phyloP scores from a whole-genome alignment of 129 eudicot species.

The Apium graveolens region DNA sequence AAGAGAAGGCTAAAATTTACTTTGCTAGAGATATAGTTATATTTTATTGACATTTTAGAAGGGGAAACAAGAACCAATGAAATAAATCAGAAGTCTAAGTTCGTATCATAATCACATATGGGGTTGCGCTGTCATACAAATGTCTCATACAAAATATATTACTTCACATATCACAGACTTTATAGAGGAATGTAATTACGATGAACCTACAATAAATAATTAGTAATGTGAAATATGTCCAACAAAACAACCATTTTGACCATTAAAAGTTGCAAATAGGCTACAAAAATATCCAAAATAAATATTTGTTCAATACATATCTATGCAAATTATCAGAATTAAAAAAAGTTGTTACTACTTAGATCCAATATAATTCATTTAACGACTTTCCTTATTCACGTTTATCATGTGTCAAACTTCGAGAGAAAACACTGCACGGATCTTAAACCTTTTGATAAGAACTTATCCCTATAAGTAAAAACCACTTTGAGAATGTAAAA shows the following conservation, averaged over 20 bases:
- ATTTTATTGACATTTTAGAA: too few relatives aligned
- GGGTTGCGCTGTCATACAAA: neutral
- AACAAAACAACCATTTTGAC: neutral
- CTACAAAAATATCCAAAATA: neutral
- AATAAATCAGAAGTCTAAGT: neutral
- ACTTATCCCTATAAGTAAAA: neutral
- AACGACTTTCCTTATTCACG: neutral
- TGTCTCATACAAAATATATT: neutral
- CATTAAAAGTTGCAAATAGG: neutral
- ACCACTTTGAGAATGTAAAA: neutral
- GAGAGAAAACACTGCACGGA: neutral
- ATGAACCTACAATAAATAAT: neutral
- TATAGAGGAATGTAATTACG: neutral
- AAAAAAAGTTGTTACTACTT: too few relatives aligned
- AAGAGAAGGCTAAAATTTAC: neutral
- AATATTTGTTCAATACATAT: neutral
- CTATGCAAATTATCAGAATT: too few relatives aligned
- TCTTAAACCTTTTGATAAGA: neutral
- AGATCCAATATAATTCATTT: neutral
- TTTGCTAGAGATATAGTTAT: neutral
- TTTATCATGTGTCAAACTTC: neutral
- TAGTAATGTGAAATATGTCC: neutral
- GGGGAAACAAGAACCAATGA: too few relatives aligned
- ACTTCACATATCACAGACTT: too few relatives aligned
- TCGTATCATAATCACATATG: neutral